phyloP scores from a whole-genome alignment of 768 basidiomycete species.

The Rhodocollybia butyracea region DNA sequence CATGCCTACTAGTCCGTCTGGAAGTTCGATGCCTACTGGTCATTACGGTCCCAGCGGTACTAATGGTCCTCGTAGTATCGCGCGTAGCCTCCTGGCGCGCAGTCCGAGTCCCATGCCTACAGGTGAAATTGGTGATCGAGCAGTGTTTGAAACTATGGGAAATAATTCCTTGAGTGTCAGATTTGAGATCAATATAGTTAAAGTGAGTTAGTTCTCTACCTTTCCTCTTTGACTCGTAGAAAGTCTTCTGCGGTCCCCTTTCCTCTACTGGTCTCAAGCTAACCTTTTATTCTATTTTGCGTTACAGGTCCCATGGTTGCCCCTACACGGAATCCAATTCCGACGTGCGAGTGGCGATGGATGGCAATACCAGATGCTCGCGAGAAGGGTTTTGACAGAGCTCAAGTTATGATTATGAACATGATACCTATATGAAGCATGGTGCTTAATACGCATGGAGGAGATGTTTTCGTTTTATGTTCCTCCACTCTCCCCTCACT shows the following conservation, averaged over 20 bases:
- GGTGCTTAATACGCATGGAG: too few relatives aligned
- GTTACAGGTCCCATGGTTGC: constrained; percentile 83
- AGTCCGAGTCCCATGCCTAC: constrained; percentile 56
- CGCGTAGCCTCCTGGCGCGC: constrained; percentile 34
- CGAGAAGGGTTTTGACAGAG: constrained; percentile 82
- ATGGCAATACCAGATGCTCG: constrained; percentile 98
- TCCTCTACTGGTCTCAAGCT: background rate
- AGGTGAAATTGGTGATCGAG: constrained; percentile 66
- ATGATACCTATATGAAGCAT: too few relatives aligned
- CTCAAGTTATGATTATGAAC: constrained; percentile 65
- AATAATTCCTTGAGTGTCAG: constrained; percentile 82
- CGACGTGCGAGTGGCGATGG: constrained; percentile 85
- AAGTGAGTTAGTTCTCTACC: constrained; percentile 50
- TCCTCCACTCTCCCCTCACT: constrained; percentile 7
- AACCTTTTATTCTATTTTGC: too few relatives aligned
- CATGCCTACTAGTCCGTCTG: too few relatives aligned
- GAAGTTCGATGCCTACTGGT: constrained; percentile 70
- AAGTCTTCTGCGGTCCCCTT: too few relatives aligned
- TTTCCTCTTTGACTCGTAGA: constrained; percentile 2
- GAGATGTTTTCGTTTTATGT: constrained; percentile 9
- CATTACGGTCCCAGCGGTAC: too few relatives aligned
- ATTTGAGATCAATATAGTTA: constrained; percentile 97
- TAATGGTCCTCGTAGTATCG: constrained; percentile 75
- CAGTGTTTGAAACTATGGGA: constrained; percentile 70
- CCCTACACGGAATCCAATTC: constrained; percentile 94